Percentiles rank a stretch among this genome's conserved stretches.
Conservation (phyloP, 805 yeast species). For the Myxozyma melibiosi region DNA sequence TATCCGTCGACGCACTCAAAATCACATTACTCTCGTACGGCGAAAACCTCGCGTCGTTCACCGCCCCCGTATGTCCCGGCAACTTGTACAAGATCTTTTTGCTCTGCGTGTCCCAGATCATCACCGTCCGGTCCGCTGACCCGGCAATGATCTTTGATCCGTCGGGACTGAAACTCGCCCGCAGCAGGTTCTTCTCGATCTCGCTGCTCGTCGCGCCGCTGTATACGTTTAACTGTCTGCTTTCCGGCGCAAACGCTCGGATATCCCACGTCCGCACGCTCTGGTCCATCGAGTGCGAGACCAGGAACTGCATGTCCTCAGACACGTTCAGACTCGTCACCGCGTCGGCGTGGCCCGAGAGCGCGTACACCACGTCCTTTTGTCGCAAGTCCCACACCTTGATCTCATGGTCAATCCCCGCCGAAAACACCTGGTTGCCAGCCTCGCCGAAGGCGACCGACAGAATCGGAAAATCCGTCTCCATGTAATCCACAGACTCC, state of each 20-base stretch:
- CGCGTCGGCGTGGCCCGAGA: conserved; percentile 50
- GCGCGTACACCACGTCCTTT: conserved; percentile 48
- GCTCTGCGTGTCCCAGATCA: conserved; percentile 62
- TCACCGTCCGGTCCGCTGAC: conserved; percentile 59
- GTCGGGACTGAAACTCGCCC: conserved; percentile 49
- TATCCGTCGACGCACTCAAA: conserved; percentile 31
- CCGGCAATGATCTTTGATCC: conserved; percentile 57
- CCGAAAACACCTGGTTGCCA: conserved; percentile 52
- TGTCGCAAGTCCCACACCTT: conserved; percentile 60
- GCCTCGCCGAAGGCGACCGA: conserved; percentile 50
- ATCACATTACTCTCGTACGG: conserved; percentile 46
- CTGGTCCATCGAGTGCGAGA: conserved; percentile 60
- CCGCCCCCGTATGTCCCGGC: conserved; percentile 64
- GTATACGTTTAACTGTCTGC: conserved; percentile 45
- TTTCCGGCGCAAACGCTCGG: conserved; percentile 43
- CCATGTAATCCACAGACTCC: conserved; percentile 44
- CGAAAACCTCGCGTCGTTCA: conserved; percentile 60
- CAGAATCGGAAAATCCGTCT: conserved; percentile 61
- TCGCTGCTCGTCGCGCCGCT: conserved; percentile 58
- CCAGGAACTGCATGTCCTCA: conserved; percentile 50
- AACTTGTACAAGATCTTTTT: conserved; percentile 52
- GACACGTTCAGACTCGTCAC: conserved; percentile 60
- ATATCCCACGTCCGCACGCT: conserved; percentile 61
- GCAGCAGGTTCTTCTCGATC: conserved; percentile 53
- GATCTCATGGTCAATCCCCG: conserved; percentile 71